Base-by-base conservation (phyloP, 306 rosid genomes). In the Biancaea sappan region DNA sequence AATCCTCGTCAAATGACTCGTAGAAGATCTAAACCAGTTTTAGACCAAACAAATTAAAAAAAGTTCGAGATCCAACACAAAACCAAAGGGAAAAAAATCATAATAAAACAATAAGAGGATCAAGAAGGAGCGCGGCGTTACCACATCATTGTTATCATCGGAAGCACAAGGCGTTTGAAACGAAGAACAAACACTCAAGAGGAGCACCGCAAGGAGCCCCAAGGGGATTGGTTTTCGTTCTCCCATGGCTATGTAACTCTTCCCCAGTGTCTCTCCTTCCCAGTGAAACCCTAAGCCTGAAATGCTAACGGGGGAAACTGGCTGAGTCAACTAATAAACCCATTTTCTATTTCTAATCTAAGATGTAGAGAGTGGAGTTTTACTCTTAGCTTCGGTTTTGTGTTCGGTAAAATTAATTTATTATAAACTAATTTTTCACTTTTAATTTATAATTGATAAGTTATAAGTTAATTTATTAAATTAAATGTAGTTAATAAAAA, bases 1-100 rank as follows among this genome's bases (percentile, higher is more conserved):
- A 93, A 68, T 86, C 52, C 63, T 90, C 93, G 18, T 90, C 97
- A 74, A 93, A 93, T 13, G 97, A 84, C 37, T 93, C 98, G 88
- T 89, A 93, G 41, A 84, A 87, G 77, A 90, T 83, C 98, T 93
- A 69, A 62, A 81, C 32, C 8, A 13, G 28, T 62, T 7, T 14
- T 38, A 80, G 77, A 66, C 71, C 66, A 77, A 67, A 44, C 10
- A 25, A 48, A 48, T 54, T 54, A 12, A 15, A 24, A 14, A 12
- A 25, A 71, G 52, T 32, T 56, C 56, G 13, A 76, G 80, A 85
- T 78, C 72, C 16, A 38, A 46, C 11, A 16, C 2, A 41, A 10
- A 11, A 43, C 4, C 12, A 21, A 3, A 43, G 8, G n/a, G n/a
- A n/a, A n/a, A 2, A 18, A 34, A 4, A 4, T 4, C 4, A 57